Evolutionary conservation across 1,139 yeast species (phyloP).

Genomic region (Magnusiomyces magnusii): DNA sequence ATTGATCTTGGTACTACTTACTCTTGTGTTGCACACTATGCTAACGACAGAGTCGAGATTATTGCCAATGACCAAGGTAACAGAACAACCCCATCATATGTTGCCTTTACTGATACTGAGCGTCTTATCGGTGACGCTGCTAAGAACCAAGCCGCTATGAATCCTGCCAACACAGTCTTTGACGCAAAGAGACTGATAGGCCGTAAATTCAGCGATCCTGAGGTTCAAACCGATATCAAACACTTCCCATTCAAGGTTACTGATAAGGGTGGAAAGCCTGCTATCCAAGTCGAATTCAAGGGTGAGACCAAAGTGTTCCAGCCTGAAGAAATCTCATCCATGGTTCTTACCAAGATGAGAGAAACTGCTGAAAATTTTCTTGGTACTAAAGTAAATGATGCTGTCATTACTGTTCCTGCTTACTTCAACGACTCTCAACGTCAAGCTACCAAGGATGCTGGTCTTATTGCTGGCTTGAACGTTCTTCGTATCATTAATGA

Average conservation of each 20-base stretch:
- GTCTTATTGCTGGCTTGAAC: constrained; percentile 92
- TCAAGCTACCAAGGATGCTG: constrained; percentile 97
- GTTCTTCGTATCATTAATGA: constrained; percentile 92
- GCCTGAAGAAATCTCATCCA: constrained; percentile 93
- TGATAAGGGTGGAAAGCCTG: constrained; percentile 80
- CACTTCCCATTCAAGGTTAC: constrained; percentile 95
- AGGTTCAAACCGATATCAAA: constrained; percentile 88
- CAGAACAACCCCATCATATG: constrained; percentile 97
- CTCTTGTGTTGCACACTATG: constrained; percentile 97
- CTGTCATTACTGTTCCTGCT: constrained; percentile 93
- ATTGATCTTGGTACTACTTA: constrained; percentile 99
- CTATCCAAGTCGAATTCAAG: constrained; percentile 85
- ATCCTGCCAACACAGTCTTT: constrained; percentile 92
- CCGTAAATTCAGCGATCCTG: constrained; percentile 80
- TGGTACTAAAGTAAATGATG: constrained; percentile 78
- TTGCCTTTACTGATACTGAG: constrained; percentile 93
- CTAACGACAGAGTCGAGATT: constrained; percentile 86
- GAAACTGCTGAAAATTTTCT: constrained; percentile 92
- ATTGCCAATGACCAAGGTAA: constrained; percentile 98
- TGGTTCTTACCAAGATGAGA: constrained; percentile 93
- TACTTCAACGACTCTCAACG: constrained; percentile 95
- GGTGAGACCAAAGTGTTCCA: constrained; percentile 91
- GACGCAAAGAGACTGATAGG: constrained; percentile 97
- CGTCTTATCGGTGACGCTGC: constrained; percentile 99
- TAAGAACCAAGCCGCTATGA: constrained; percentile 98